Percentiles rank a stretch among this genome's conserved stretches.
These are phyloP conservation scores for Datura wrightii DNA, from an alignment of 257 asterid genomes.

Conservation along the genomic window DNA sequence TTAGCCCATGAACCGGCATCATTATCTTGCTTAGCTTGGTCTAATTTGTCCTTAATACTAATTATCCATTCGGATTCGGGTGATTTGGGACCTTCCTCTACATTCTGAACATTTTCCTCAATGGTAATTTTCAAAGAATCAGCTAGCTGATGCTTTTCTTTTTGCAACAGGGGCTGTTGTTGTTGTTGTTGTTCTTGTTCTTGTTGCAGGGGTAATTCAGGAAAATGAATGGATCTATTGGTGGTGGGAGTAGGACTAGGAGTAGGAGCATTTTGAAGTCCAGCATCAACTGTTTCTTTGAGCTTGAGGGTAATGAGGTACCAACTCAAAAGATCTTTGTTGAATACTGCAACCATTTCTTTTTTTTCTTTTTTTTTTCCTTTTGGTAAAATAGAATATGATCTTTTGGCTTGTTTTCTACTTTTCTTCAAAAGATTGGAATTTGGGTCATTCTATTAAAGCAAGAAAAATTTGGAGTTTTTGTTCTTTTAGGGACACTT, in stretches of 20 bases:
- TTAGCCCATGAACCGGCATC: constrained; percentile 67
- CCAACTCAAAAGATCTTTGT: constrained; percentile 90
- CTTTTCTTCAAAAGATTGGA: not conserved
- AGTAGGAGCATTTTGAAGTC: constrained; percentile 47
- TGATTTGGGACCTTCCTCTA: constrained; percentile 43
- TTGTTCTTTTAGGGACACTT: not conserved
- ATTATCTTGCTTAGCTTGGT: constrained; percentile 67
- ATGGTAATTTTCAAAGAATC: constrained; percentile 37
- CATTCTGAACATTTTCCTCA: constrained; percentile 33
- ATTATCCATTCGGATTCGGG: constrained; percentile 70
- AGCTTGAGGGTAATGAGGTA: constrained; percentile 85
- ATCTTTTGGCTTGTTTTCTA: not conserved
- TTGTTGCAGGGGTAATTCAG: constrained; percentile 32
- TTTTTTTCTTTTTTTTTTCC: no score
- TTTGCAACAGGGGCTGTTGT: constrained; percentile 28
- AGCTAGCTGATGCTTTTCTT: constrained; percentile 38
- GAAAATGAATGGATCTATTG: constrained; percentile 48
- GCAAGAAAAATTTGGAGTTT: constrained; percentile 11
- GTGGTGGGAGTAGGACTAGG: constrained; percentile 38
- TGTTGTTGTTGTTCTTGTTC: not conserved
- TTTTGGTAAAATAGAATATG: no score
- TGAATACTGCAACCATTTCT: constrained; percentile 79
- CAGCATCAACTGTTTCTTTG: constrained; percentile 75
- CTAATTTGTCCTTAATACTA: constrained; percentile 64
- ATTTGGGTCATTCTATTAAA: not conserved